These are phyloP conservation scores for Sclerotinia minor DNA, from an alignment of 2,329 filamentous ascomycete genomes.

Conservation along the genomic window DNA sequence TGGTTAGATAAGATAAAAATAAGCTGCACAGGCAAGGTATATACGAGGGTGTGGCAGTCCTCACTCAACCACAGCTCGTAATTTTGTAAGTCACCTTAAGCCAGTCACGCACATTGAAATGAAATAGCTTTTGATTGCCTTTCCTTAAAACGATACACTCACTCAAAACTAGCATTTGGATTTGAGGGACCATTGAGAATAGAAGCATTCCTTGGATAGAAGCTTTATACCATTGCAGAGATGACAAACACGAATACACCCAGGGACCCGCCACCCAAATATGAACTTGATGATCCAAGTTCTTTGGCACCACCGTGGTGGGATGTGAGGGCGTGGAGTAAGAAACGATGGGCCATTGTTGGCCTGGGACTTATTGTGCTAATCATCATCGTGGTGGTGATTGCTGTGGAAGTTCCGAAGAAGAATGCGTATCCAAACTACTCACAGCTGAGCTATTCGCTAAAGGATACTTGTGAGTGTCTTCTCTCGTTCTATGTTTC, in stretches of 20 bases:
- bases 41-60: not conserved
- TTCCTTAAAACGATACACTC: not conserved
- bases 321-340: slow-evolving; percentile 55
- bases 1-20: not conserved
- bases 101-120: slow-evolving; percentile 17
- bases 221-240: slow-evolving; percentile 20
- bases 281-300: slow-evolving; percentile 32
- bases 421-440: slow-evolving; percentile 49
- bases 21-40: not conserved
- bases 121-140: slow-evolving; percentile 8
- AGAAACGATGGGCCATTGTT: slow-evolving; percentile 51
- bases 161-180: not conserved
- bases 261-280: slow-evolving; percentile 28
- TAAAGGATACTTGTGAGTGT: slow-evolving; percentile 45
- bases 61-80: not conserved
- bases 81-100: not conserved
- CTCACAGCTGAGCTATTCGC: slow-evolving; percentile 43
- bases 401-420: slow-evolving; percentile 44
- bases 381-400: slow-evolving; percentile 52
- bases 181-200: not conserved
- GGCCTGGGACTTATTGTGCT: slow-evolving; percentile 43
- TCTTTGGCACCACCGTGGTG: slow-evolving; percentile 42
- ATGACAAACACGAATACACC: slow-evolving; percentile 26
- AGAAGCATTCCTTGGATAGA: not conserved
- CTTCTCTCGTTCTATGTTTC: not conserved